Evolutionary conservation across 78 protist genomes (phyloP).

Genomic region (Creolimax fragrantissima): DNA sequence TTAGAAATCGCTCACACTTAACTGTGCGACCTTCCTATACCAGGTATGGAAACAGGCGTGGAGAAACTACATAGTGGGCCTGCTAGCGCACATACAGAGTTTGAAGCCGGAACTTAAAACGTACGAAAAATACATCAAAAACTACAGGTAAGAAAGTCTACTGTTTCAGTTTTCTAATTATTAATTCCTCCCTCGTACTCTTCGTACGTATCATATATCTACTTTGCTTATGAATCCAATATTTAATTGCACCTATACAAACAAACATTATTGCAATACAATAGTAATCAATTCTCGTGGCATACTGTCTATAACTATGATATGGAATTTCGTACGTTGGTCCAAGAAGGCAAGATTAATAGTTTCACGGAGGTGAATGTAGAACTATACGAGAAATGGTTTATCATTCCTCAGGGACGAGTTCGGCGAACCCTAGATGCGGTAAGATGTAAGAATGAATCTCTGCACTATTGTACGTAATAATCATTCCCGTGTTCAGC

Average conservation of each 20-base stretch:
- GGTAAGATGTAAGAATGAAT: not conserved
- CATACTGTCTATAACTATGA: not conserved
- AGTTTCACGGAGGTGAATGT: not conserved
- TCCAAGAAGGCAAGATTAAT: not conserved
- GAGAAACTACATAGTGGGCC: not conserved
- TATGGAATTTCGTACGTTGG: not conserved
- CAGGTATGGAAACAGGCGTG: not conserved
- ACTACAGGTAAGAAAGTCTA: not conserved
- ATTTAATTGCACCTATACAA: no score
- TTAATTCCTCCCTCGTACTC: no score
- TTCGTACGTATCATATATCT: no score
- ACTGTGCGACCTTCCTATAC: no score
- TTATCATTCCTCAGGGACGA: not conserved
- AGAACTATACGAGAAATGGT: not conserved
- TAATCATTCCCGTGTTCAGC: no score
- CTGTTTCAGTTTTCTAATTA: no score
- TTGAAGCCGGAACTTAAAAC: not conserved
- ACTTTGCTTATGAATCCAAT: no score
- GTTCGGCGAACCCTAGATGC: not conserved
- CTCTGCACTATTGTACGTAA: no score
- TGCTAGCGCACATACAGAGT: not conserved
- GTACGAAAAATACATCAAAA: not conserved
- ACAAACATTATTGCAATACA: no score
- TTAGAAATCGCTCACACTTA: no score
- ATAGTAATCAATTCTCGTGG: not conserved